phyloP scores from a whole-genome alignment of 2,329 filamentous ascomycete genomes.

The Metarhizium album region DNA sequence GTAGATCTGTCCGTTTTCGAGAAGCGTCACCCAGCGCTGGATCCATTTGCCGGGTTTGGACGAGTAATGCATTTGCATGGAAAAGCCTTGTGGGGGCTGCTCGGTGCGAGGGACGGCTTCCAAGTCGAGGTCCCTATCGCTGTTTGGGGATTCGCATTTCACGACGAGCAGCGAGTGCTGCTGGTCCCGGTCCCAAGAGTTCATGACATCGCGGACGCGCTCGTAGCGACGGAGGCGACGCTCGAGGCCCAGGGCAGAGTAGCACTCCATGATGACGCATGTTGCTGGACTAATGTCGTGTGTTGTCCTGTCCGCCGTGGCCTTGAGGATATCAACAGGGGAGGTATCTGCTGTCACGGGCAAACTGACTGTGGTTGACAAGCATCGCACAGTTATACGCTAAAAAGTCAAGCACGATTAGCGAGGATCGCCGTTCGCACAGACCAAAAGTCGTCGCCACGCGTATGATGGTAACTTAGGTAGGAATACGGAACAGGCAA shows the following conservation, averaged over 20 bases:
- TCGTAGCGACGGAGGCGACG: slow-evolving; percentile 79
- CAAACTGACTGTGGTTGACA: slow-evolving; percentile 58
- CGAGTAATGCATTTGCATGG: slow-evolving; percentile 68
- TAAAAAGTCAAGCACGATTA: slow-evolving; percentile 18
- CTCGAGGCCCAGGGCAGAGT: slow-evolving; percentile 64
- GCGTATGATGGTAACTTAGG: no score
- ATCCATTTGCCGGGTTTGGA: slow-evolving; percentile 78
- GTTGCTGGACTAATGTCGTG: slow-evolving; percentile 52
- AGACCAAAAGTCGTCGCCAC: no score
- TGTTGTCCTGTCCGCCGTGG: slow-evolving; percentile 52
- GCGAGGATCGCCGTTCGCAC: neutral
- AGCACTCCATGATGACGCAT: slow-evolving; percentile 69
- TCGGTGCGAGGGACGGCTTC: slow-evolving; percentile 46
- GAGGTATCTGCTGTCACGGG: slow-evolving; percentile 66
- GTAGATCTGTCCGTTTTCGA: slow-evolving; percentile 60
- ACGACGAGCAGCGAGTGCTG: slow-evolving; percentile 66
- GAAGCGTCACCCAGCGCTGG: slow-evolving; percentile 69
- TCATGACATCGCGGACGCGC: slow-evolving; percentile 74
- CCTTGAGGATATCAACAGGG: slow-evolving; percentile 58
- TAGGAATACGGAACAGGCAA: neutral
- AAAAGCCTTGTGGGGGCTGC: slow-evolving; percentile 54
- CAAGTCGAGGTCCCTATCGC: slow-evolving; percentile 52
- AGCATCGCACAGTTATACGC: slow-evolving; percentile 63
- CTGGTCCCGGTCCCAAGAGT: slow-evolving; percentile 79
- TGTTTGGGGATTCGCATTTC: slow-evolving; percentile 43